phyloP scores from a whole-genome alignment of 345 rosid genomes.

The Litchi chinensis region DNA sequence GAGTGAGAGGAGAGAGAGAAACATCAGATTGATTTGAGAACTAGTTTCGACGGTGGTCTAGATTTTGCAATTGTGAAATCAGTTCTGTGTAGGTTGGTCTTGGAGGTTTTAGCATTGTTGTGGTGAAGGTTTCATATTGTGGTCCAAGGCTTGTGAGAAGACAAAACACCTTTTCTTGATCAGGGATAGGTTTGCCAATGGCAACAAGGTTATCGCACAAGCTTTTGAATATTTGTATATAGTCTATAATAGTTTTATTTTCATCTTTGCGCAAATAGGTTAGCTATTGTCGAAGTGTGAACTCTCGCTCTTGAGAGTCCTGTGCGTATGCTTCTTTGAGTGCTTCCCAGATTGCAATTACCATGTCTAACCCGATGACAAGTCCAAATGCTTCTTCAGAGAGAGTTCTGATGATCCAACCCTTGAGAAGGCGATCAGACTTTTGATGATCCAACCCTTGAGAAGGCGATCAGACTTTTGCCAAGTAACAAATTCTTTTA shows the following conservation, averaged over 20 bases:
- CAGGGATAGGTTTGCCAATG: conserved; percentile 9
- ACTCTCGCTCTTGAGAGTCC: conserved; percentile 15
- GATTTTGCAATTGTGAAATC: conserved; percentile 11
- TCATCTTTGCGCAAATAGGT: conserved; percentile 15
- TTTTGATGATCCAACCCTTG: conserved; percentile 10
- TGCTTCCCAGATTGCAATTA: conserved; percentile 1
- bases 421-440: too few relatives aligned
- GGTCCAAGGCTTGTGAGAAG: conserved; percentile 17
- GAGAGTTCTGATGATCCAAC: conserved; percentile 18
- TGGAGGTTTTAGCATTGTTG: conserved; percentile 19
- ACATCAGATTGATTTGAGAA: neutral
- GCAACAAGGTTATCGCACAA: conserved; percentile 15
- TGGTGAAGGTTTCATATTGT: conserved; percentile 15
- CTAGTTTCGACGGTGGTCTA: conserved; percentile 1
- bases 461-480: conserved; percentile 19
- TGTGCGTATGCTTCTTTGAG: neutral
- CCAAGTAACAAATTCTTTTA: conserved; percentile 7
- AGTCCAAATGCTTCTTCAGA: conserved; percentile 20
- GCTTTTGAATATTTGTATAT: neutral
- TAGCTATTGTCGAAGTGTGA: neutral
- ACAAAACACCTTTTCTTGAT: conserved; percentile 15
- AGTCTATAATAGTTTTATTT: neutral
- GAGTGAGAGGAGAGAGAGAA: neutral
- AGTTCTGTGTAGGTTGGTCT: conserved; percentile 10
- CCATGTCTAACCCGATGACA: conserved; percentile 14